A percentile compares a stretch with the other conserved stretches of the same genome.
These are phyloP conservation scores for Lentinula aciculospora DNA, from an alignment of 768 basidiomycete genomes.

Conservation along the genomic window DNA sequence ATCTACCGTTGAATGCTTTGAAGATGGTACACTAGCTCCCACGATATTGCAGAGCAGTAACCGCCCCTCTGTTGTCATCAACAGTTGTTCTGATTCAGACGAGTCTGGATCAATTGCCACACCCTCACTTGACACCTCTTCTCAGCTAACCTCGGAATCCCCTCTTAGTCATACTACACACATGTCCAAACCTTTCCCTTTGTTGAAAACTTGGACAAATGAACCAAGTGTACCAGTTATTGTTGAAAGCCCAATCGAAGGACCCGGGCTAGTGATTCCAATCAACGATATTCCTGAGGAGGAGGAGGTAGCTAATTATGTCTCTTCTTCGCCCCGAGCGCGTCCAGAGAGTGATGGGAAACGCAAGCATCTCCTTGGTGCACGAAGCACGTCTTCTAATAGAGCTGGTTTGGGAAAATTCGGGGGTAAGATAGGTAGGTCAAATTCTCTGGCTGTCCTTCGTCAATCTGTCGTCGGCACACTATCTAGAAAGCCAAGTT, in stretches of 20 bases:
- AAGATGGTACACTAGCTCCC: neutral
- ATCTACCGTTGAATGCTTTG: neutral
- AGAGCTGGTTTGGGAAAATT: neutral
- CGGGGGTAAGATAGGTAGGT: slow-evolving; percentile 18
- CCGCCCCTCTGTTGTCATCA: slow-evolving; percentile 5
- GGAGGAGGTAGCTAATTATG: slow-evolving; percentile 10
- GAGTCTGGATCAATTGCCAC: slow-evolving; percentile 20
- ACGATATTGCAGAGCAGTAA: neutral
- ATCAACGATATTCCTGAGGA: slow-evolving; percentile 10
- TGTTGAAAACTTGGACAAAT: slow-evolving; percentile 15
- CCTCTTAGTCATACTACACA: slow-evolving; percentile 12
- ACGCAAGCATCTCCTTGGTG: neutral
- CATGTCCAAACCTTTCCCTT: slow-evolving; percentile 13
- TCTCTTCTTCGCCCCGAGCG: neutral
- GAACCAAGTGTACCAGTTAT: slow-evolving; percentile 16
- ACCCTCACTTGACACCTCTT: slow-evolving; percentile 23
- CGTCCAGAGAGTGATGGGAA: neutral
- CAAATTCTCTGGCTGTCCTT: slow-evolving; percentile 36
- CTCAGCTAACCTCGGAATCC: slow-evolving; percentile 18
- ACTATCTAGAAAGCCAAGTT: slow-evolving; percentile 14
- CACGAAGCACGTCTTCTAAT: neutral
- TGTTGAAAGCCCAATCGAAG: slow-evolving; percentile 32
- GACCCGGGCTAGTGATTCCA: slow-evolving; percentile 8
- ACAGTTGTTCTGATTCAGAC: slow-evolving; percentile 8
- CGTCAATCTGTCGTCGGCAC: slow-evolving; percentile 39